Evolutionary conservation across 1,284 basidiomycete species (phyloP), one percentile per base, ranked within the genome.

Genomic region (Microstroma glucosiphilum): DNA sequence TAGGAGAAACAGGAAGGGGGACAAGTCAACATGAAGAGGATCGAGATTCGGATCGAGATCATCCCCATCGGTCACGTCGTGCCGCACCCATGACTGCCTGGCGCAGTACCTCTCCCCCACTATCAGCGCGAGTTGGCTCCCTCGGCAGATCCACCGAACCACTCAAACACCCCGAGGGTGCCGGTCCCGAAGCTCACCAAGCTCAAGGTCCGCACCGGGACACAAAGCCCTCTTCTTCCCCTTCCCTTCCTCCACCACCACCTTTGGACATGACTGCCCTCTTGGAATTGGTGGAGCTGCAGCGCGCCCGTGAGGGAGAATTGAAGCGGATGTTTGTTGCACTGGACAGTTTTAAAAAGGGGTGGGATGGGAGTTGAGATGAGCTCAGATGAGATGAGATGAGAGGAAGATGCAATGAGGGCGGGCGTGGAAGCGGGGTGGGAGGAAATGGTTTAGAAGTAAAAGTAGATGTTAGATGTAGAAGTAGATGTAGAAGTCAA

Each of bases 331-430:
- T 48, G 43, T n/a, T n/a, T 17, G 43, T 17, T 12, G 12, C 43
- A 12, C 21, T 48, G 43, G 43, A n/a, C 21, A 48, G 12, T 17
- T 48, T 48, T 12, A 48, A 48, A 12, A n/a, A 21, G 15, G 43
- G 43, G 43, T 48, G 43, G 43, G 43, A 48, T 48, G 43, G 43
- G 43, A 21, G 43, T 48, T n/a, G 15, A 21, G 41, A n/a, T 43
- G 41, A 11, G 41, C 11, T 11, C n/a, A n/a, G 41, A 11, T 11
- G 41, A n/a, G 41, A 11, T 43, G 41, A 43, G 41, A n/a, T 11
- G 41, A n/a, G 41, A 11, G n/a, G n/a, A 11, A 43, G n/a, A n/a
- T 11, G 41, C 41, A 21, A 12, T 48, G 43, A 12, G 15, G 13
- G 15, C 3, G 6, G 43, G 43, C 4, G 43, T 48, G 21, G 43